These are phyloP conservation scores for Phytophthora vignae DNA, from an alignment of 352 stramenopile genomes.

Conservation along the genomic window DNA sequence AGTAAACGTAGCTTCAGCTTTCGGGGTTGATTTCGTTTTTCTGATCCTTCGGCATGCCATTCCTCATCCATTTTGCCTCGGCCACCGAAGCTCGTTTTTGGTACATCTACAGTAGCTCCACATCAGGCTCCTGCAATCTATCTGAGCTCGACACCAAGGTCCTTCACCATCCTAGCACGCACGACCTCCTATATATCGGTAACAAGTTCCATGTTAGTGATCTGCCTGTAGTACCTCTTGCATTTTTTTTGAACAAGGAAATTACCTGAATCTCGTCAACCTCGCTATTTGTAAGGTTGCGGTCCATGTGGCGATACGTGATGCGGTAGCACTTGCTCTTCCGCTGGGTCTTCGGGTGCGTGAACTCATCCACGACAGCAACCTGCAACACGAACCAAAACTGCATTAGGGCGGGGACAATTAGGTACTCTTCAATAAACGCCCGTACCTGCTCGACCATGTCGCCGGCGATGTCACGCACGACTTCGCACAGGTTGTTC, in stretches of 20 bases:
- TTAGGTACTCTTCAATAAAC: background rate
- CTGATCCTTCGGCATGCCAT: background rate
- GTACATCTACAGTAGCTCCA: conserved; percentile 13
- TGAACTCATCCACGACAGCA: conserved; percentile 97
- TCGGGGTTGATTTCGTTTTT: background rate
- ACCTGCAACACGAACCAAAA: conserved; percentile 30
- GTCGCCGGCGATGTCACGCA: conserved; percentile 96
- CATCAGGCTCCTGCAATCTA: conserved; percentile 52
- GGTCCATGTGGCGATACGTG: conserved; percentile 99
- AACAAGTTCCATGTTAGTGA: background rate
- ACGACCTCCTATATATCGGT: conserved; percentile 63
- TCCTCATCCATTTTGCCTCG: background rate
- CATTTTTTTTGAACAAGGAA: background rate
- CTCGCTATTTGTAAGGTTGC: conserved; percentile 98
- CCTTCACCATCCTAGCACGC: conserved; percentile 71
- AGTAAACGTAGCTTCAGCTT: background rate
- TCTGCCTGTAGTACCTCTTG: background rate
- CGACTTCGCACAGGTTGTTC: conserved; percentile 98
- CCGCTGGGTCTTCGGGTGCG: conserved; percentile 96
- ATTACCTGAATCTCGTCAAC: conserved; percentile 96
- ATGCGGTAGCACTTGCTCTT: conserved; percentile 98
- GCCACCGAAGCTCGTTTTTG: background rate
- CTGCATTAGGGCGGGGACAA: conserved; percentile 1
- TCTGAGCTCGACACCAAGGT: conserved; percentile 93
- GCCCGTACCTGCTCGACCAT: conserved; percentile 94